Evolutionary conservation across 139 green algal species (phyloP).

Genomic region (Desmodesmus armatus): DNA sequence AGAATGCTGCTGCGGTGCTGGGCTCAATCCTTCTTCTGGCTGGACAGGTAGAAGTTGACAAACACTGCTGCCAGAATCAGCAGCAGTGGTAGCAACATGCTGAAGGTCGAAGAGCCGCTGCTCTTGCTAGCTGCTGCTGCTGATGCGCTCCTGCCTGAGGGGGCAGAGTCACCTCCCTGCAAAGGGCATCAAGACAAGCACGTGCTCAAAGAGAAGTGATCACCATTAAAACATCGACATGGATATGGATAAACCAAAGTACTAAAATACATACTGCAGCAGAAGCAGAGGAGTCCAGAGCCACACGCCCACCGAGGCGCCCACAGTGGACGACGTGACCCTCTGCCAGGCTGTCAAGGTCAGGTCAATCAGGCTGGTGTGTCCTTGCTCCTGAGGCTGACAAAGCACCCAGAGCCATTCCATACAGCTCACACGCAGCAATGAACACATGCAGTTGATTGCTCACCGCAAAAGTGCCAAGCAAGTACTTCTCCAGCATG

Average conservation of each 20-base stretch:
- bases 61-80: conserved; percentile 54
- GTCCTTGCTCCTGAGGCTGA: not conserved
- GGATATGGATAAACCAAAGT: not conserved
- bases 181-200: not conserved
- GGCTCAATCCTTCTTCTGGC: not conserved
- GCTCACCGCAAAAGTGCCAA: conserved; percentile 80
- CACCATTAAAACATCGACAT: not conserved
- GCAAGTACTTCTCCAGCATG: conserved; percentile 82
- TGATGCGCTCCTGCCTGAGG: conserved; percentile 28
- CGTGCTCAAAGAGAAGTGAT: not conserved
- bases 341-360: not conserved
- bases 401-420: not conserved
- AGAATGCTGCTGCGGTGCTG: not conserved
- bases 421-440: no score
- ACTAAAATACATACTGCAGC: not conserved
- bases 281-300: no score
- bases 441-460: no score
- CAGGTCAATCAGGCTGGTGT: not conserved
- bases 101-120: conserved; percentile 31
- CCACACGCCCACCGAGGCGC: not conserved
- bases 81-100: conserved; percentile 63
- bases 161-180: conserved; percentile 65
- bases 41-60: conserved; percentile 50
- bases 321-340: no score
- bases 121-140: not conserved